Evolutionary conservation across 108 stramenopile species (phyloP).

Genomic region (Nitzschia inconspicua): DNA sequence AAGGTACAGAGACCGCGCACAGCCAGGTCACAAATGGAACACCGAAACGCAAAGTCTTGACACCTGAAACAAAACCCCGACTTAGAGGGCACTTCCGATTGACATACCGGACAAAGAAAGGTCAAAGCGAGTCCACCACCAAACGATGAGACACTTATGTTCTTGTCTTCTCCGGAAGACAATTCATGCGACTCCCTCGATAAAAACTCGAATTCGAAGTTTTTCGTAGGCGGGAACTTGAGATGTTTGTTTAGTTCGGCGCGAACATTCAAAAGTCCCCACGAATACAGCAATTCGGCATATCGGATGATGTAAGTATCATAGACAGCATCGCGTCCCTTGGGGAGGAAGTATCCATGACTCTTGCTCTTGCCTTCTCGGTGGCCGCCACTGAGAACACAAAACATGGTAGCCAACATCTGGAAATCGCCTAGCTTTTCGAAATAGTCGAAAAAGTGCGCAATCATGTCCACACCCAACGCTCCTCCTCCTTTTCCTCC

Average conservation of each 20-base stretch:
- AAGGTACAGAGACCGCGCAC: constrained; percentile 69
- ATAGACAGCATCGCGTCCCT: constrained; percentile 44
- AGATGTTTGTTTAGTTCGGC: constrained; percentile 74
- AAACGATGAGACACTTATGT: constrained; percentile 1
- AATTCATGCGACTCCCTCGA: not conserved
- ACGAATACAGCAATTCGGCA: constrained; percentile 60
- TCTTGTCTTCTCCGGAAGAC: not conserved
- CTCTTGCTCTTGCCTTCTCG: constrained; percentile 4
- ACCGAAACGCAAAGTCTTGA: constrained; percentile 63
- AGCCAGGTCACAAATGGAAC: constrained; percentile 69
- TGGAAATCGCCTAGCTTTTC: constrained; percentile 70
- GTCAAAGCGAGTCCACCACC: constrained; percentile 41
- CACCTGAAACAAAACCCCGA: constrained; percentile 52
- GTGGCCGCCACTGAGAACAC: constrained; percentile 52
- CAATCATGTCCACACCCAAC: constrained; percentile 57
- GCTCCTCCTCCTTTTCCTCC: constrained; percentile 57
- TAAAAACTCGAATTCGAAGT: not conserved
- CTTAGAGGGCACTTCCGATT: constrained; percentile 25
- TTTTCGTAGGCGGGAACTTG: constrained; percentile 9
- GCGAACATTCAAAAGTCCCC: constrained; percentile 61
- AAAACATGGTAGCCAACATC: constrained; percentile 76
- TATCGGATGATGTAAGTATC: constrained; percentile 67
- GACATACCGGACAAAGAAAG: constrained; percentile 50
- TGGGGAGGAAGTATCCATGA: constrained; percentile 41
- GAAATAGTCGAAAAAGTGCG: constrained; percentile 58